phyloP scores from a whole-genome alignment of 2,329 filamentous ascomycete species.

The Trichoderma koningii region DNA sequence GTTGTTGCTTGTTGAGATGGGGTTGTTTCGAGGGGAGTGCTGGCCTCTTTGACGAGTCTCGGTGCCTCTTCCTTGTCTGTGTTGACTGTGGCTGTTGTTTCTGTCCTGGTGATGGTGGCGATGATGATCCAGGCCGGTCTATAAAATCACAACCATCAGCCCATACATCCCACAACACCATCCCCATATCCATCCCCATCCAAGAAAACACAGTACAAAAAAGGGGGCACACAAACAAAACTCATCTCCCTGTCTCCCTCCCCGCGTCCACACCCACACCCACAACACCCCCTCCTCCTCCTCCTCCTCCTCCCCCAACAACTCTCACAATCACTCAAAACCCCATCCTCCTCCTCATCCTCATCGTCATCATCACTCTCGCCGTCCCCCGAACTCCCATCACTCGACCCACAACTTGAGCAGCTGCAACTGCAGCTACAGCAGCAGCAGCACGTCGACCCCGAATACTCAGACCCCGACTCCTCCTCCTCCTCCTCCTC shows the following conservation, averaged over 20 bases:
- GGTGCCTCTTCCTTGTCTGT: background rate
- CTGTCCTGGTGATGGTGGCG: background rate
- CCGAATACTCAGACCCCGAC: conserved; percentile 21
- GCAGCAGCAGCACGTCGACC: conserved; percentile 6
- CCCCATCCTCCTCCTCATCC: background rate
- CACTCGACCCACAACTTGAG: conserved; percentile 10
- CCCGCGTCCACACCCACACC: no score
- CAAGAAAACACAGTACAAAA: no score
- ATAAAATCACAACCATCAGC: no score
- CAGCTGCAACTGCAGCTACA: background rate
- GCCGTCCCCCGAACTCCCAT: no score
- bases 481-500: no score
- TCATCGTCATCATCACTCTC: no score
- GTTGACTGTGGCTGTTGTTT: background rate
- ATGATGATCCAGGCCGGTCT: background rate
- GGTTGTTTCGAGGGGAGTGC: background rate
- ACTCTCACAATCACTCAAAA: conserved; percentile 5
- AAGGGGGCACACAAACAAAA: no score
- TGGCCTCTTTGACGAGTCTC: background rate
- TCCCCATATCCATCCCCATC: background rate
- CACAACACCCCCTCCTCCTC: no score
- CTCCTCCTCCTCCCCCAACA: no score
- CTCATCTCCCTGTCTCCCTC: no score
- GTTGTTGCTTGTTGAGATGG: background rate
- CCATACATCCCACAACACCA: background rate